Conservation (phyloP, 495 filamentous ascomycete genomes). For the Annulohypoxylon maeteangense region DNA sequence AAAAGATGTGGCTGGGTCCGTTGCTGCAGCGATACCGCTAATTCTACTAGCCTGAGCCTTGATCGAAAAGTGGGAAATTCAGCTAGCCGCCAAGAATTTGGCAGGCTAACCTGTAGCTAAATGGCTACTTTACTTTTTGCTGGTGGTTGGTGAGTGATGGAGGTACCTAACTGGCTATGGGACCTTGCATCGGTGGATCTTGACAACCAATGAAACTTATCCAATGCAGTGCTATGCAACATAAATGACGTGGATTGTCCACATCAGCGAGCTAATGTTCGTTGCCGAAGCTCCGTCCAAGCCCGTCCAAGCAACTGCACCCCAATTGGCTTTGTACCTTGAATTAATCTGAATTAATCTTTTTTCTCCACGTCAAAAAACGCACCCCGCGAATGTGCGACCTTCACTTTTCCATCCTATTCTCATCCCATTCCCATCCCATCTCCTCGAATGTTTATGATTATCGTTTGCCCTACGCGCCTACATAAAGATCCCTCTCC, state of each 20-base stretch:
- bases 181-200: constrained; percentile 30
- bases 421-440: not conserved
- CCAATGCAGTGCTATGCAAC: constrained; percentile 2
- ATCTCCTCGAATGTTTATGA: no score
- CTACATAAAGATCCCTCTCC: constrained; percentile 14
- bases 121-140: constrained; percentile 23
- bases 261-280: constrained; percentile 17
- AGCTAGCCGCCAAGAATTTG: constrained; percentile 32
- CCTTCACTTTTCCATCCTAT: not conserved
- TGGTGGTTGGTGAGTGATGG: constrained; percentile 17
- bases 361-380: constrained; percentile 9
- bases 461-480: not conserved
- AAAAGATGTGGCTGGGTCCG: constrained; percentile 51
- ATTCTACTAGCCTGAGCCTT: constrained; percentile 13
- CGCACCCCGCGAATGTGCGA: constrained; percentile 9
- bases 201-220: constrained; percentile 15
- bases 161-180: constrained; percentile 15
- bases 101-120: not conserved
- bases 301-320: not conserved
- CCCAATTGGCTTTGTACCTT: constrained; percentile 4
- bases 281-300: constrained; percentile 24
- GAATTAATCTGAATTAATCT: not conserved
- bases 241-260: constrained; percentile 34
- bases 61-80: constrained; percentile 11
- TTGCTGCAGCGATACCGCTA: constrained; percentile 44